Conservation (phyloP, 1,139 yeast genomes). For the Kodamaea plutei region DNA sequence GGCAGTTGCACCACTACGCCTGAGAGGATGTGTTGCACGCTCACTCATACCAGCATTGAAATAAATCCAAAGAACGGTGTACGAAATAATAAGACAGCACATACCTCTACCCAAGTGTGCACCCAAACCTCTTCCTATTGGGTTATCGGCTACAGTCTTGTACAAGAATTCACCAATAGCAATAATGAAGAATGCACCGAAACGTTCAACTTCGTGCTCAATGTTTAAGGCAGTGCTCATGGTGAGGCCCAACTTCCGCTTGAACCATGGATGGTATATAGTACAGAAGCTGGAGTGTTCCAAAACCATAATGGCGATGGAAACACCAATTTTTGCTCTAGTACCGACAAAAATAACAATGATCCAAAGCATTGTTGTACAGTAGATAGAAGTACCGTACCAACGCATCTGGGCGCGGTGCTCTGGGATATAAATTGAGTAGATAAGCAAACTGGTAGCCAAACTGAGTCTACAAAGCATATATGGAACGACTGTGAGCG, state of each 20-base stretch:
- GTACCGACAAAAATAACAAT: conserved; percentile 42
- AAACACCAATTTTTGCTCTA: conserved; percentile 45
- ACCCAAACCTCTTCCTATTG: conserved; percentile 47
- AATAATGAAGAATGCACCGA: conserved; percentile 55
- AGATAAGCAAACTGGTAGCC: conserved; percentile 32
- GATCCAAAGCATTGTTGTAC: conserved; percentile 43
- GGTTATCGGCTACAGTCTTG: conserved; percentile 49
- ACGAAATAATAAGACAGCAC: conserved; percentile 48
- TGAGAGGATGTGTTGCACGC: conserved; percentile 51
- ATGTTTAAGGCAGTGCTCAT: conserved; percentile 61
- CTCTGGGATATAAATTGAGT: conserved; percentile 50
- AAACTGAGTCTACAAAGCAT: conserved; percentile 43
- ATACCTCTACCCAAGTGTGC: conserved; percentile 46
- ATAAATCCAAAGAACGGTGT: conserved; percentile 51
- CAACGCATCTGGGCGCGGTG: conserved; percentile 51
- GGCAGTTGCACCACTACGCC: conserved; percentile 48
- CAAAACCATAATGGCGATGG: conserved; percentile 37
- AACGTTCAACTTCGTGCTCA: conserved; percentile 65
- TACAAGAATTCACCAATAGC: conserved; percentile 65
- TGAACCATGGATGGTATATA: conserved; percentile 47
- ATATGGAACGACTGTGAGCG: conserved; percentile 44
- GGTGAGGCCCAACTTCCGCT: conserved; percentile 35
- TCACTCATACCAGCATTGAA: conserved; percentile 50
- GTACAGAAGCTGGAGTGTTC: conserved; percentile 36
- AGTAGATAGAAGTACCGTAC: conserved; percentile 28